Base-by-base conservation (phyloP, 257 asterid genomes). In the Petunia axillaris region DNA sequence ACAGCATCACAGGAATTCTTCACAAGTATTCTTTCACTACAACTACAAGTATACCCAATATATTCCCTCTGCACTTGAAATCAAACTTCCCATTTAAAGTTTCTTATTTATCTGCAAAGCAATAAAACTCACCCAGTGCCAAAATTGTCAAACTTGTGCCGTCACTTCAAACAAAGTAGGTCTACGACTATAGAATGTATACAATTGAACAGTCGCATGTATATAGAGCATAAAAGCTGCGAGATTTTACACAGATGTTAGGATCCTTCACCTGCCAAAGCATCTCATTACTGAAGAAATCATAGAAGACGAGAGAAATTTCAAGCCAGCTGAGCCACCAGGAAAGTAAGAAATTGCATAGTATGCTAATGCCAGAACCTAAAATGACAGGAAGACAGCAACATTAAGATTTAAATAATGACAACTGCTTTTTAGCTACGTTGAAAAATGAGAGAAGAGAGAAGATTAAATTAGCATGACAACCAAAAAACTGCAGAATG, bases 341-440 rank as follows among this genome's bases (percentile, higher is more conserved):
- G 98, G 98, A 81, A 95, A 95, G 89, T 95, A 95, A 44, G 98
- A 95, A 67, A 95, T 86, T 8, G 95, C 92, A 63, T 95, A 95
- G 89, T 95, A 93, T 80, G 92, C 89, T 63, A 95, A 89, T 46
- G 98, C 95, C 88, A 95, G 81, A 78, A 95, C 93, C 98, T 95
- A 83, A 85, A 83, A 81, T 1, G 58, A 80, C 50, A 80, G 43
- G 64, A 80, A 58, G 66, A 64, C 58, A 76, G 78, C 66, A 5
- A 37, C 52, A 59, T 80, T 77, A 83, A 59, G 64, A 80, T 25
- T 25, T 52, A 36, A 44, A n/a, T 10, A 52, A 39, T 35, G 1
- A 55, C 74, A 68, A 70, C 46, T 50, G 78, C 62, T 73, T 71
- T 48, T 5, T 13, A 9, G 2, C 11, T 37, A 16, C 25, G 37